Evolutionary conservation across 2,329 filamentous ascomycete species (phyloP).

Genomic region (Esteya vermicola): DNA sequence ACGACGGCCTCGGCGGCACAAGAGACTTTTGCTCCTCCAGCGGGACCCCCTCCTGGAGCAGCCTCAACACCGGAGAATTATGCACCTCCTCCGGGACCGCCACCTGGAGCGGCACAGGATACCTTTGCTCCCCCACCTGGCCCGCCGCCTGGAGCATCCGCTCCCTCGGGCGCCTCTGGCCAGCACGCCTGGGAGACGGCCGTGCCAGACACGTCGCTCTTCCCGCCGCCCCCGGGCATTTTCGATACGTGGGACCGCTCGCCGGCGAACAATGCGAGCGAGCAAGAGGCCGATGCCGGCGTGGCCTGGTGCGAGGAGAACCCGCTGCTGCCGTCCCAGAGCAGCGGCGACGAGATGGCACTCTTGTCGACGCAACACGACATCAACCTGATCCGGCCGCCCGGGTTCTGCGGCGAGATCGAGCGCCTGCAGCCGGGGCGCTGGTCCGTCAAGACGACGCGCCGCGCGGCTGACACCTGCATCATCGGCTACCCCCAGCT

Average conservation of each 20-base stretch:
- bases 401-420: constrained; percentile 31
- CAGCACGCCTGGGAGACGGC: constrained; percentile 55
- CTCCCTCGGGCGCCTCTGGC: no score
- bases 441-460: constrained; percentile 31
- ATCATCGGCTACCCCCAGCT: constrained; percentile 56
- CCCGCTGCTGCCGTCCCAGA: constrained; percentile 42
- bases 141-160: constrained; percentile 20
- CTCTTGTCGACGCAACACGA: constrained; percentile 34
- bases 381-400: constrained; percentile 38
- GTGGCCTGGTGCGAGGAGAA: constrained; percentile 50
- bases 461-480: constrained; percentile 42
- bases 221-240: constrained; percentile 59
- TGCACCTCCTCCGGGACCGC: constrained; percentile 12
- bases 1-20: no score
- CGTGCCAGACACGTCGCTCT: constrained; percentile 57
- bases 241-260: constrained; percentile 49
- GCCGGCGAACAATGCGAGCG: constrained; percentile 50
- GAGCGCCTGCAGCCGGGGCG: constrained; percentile 30
- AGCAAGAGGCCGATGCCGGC: constrained; percentile 35
- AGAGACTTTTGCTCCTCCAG: no score
- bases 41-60: constrained; percentile 1
- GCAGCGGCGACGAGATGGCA: no score
- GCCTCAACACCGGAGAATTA: background rate
- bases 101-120: constrained; percentile 2
- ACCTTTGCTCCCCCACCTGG: constrained; percentile 17